phyloP scores from a whole-genome alignment of 2,329 filamentous ascomycete species.

The Aureobasidium sp. region DNA sequence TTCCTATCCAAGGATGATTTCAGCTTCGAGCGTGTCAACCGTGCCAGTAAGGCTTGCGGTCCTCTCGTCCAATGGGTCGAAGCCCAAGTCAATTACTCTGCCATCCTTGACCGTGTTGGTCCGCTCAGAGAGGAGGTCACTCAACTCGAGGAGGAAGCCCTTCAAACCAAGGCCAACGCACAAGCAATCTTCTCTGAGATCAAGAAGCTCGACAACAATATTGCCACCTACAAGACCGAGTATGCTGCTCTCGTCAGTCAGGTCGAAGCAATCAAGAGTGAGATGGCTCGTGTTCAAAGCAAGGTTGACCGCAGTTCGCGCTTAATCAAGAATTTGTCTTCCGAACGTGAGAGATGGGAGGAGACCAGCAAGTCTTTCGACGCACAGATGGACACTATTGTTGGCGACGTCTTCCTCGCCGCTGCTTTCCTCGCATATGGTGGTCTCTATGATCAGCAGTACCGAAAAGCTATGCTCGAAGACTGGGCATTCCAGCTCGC shows the following conservation, averaged over 20 bases:
- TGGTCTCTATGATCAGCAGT: slow-evolving; percentile 95
- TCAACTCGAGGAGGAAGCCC: slow-evolving; percentile 74
- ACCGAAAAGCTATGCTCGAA: slow-evolving; percentile 94
- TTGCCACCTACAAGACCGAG: slow-evolving; percentile 89
- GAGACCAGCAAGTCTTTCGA: slow-evolving; percentile 97
- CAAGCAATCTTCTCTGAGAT: slow-evolving; percentile 87
- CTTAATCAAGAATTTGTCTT: slow-evolving; percentile 87
- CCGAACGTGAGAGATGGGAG: slow-evolving; percentile 89
- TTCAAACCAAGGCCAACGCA: slow-evolving; percentile 88
- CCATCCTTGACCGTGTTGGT: slow-evolving; percentile 88
- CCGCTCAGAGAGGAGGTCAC: slow-evolving; percentile 85
- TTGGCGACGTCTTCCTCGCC: slow-evolving; percentile 92
- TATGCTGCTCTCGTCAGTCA: slow-evolving; percentile 94
- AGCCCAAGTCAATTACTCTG: slow-evolving; percentile 96
- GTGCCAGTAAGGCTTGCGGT: slow-evolving; percentile 92
- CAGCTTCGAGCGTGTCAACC: slow-evolving; percentile 91
- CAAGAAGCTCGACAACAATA: slow-evolving; percentile 73
- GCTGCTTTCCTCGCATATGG: slow-evolving; percentile 95
- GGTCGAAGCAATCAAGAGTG: slow-evolving; percentile 91
- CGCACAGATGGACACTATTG: slow-evolving; percentile 91
- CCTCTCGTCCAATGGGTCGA: slow-evolving; percentile 95
- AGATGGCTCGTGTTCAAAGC: slow-evolving; percentile 94
- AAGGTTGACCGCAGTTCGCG: slow-evolving; percentile 96
- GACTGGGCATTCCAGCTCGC: slow-evolving; percentile 94
- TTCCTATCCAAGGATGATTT: slow-evolving; percentile 91